A percentile compares a stretch with the other conserved stretches of the same genome.
Evolutionary conservation across 1,284 basidiomycete species (phyloP).

Genomic region (Fereydounia khargensis): DNA sequence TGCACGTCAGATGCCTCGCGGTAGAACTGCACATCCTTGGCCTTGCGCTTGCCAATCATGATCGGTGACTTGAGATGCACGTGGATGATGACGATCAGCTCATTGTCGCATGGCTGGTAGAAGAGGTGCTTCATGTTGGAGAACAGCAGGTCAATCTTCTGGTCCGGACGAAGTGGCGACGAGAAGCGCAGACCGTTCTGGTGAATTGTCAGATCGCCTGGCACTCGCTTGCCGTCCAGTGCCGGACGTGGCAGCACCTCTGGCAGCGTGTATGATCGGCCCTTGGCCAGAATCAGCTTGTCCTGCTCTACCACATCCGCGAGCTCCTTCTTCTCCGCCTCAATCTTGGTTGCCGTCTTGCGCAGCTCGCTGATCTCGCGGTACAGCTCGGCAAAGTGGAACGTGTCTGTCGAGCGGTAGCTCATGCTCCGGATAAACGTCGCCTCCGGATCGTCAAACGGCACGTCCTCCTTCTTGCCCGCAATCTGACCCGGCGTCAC

Average conservation of each 20-base stretch:
- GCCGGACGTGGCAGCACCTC: constrained; percentile 93
- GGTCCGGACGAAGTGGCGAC: constrained; percentile 64
- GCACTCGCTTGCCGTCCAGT: constrained; percentile 81
- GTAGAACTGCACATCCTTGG: constrained; percentile 97
- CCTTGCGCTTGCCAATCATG: constrained; percentile 98
- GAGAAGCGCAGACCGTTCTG: constrained; percentile 94
- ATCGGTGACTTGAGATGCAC: constrained; percentile 92
- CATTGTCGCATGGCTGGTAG: constrained; percentile 97
- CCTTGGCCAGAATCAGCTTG: constrained; percentile 76
- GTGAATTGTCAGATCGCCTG: constrained; percentile 95
- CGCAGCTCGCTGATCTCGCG: constrained; percentile 93
- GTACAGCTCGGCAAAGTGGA: constrained; percentile 82
- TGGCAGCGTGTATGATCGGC: constrained; percentile 63
- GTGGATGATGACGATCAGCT: constrained; percentile 91
- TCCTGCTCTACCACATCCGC: constrained; percentile 97
- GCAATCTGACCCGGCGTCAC: constrained; percentile 96
- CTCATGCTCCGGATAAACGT: constrained; percentile 95
- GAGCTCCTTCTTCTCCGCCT: constrained; percentile 96
- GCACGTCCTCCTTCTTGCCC: constrained; percentile 99
- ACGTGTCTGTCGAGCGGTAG: constrained; percentile 84
- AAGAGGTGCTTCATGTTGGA: constrained; percentile 98
- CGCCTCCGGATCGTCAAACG: constrained; percentile 94
- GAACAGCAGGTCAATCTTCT: constrained; percentile 68
- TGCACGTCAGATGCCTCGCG: constrained; percentile 96
- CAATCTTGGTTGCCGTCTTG: constrained; percentile 93